Evolutionary conservation across 2,329 filamentous ascomycete species (phyloP).

Genomic region (Claviceps maximensis): DNA sequence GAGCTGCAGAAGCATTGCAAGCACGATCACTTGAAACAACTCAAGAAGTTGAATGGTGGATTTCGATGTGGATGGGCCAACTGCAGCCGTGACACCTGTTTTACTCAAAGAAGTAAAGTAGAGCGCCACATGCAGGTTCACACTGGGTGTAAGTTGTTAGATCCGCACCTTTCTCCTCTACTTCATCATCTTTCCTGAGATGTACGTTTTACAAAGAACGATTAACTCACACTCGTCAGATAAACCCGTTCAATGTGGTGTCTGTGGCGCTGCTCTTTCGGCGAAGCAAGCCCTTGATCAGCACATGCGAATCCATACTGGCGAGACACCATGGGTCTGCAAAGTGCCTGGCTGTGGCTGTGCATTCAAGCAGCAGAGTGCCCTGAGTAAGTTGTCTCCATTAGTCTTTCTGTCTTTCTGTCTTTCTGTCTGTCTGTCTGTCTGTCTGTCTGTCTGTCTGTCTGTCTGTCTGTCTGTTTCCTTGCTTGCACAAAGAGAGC

Average conservation of each 20-base stretch:
- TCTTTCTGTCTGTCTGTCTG: too few species aligned
- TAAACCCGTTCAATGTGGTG: constrained; percentile 44
- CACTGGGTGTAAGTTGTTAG: constrained; percentile 40
- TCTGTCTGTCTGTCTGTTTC: neutral
- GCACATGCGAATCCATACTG: constrained; percentile 53
- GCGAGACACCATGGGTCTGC: constrained; percentile 51
- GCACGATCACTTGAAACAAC: constrained; percentile 31
- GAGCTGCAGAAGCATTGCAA: constrained; percentile 44
- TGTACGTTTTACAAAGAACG: neutral
- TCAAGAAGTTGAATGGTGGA: constrained; percentile 30
- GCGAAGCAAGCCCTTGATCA: constrained; percentile 55
- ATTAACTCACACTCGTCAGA: constrained; percentile 22
- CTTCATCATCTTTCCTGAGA: neutral
- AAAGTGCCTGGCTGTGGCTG: constrained; percentile 35
- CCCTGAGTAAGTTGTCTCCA: constrained; percentile 37
- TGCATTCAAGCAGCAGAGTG: constrained; percentile 53
- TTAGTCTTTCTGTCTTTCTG: neutral
- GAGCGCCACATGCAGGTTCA: constrained; percentile 53
- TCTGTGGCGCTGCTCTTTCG: constrained; percentile 46
- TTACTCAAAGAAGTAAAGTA: constrained; percentile 48
- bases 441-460: too few species aligned
- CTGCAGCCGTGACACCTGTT: constrained; percentile 40
- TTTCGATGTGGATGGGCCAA: constrained; percentile 44
- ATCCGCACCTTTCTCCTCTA: too few species aligned
- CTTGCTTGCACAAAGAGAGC: neutral